Conservation (phyloP, 495 filamentous ascomycete genomes). For the Patellaria atrata region DNA sequence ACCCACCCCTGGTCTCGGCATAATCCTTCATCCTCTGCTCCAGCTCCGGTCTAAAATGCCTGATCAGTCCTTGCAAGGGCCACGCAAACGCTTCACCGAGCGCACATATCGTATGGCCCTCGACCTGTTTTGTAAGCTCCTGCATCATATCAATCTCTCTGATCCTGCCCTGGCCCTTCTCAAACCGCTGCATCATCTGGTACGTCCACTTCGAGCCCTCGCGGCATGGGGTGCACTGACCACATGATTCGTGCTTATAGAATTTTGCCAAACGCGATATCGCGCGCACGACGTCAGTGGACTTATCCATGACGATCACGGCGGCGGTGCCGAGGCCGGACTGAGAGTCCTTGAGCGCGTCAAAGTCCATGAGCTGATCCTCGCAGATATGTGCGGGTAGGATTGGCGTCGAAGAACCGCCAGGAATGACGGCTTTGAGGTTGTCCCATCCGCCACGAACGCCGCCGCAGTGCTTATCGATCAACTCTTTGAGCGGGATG, state of each 20-base stretch:
- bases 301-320: conserved; percentile 98
- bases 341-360: conserved; percentile 93
- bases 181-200: conserved; percentile 94
- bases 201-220: conserved; percentile 97
- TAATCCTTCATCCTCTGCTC: conserved; percentile 75
- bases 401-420: conserved; percentile 91
- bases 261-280: conserved; percentile 88
- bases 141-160: conserved; percentile 99
- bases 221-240: conserved; percentile 95
- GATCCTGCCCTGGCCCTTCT: conserved; percentile 72
- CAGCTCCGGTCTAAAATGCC: conserved; percentile 91
- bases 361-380: conserved; percentile 97
- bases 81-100: conserved; percentile 96
- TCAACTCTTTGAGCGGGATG: conserved; percentile 83
- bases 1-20: conserved; percentile 49
- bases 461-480: conserved; percentile 94
- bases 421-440: conserved; percentile 84
- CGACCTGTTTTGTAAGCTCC: conserved; percentile 97
- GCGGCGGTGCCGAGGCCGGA: conserved; percentile 95
- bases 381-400: conserved; percentile 77
- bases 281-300: conserved; percentile 82
- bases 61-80: conserved; percentile 94
- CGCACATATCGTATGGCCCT: conserved; percentile 97
- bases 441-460: conserved; percentile 97
- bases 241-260: conserved; percentile 96